Evolutionary conservation across 1,284 basidiomycete genomes (phyloP), one percentile per base, ranked within the genome.

Genomic region (Irpex sp.): DNA sequence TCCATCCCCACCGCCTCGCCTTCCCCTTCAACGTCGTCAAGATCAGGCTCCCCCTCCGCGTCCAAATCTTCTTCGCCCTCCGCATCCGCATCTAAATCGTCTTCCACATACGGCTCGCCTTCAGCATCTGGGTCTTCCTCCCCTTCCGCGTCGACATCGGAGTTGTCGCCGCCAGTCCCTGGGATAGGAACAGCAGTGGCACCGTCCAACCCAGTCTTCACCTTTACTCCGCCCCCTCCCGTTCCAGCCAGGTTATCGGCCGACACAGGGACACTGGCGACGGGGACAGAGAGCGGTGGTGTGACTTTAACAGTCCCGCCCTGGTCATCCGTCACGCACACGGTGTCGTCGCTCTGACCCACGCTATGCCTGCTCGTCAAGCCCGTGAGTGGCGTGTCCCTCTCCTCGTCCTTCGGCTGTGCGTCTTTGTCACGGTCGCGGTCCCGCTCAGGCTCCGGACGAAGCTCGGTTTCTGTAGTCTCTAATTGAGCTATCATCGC

Each of bases 271-370:
- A 60, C 57, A 15, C 56, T 31, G 7, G 63, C 57, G 11, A 58
- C 59, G 1, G 38, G 37, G 6, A 58, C 58, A 17, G 57, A 19
- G 1, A 65, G 52, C 5, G 49, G 55, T 15, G 71, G 67, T 38
- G 70, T 69, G 1, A 63, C 64, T 65, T 73, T 73, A 59, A 60
- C 66, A 1, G 47, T 61, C 26, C 54, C 54, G 26, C 21, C 31
- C 34, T 62, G 54, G 13, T 70, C 69, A 31, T 76, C 74, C 48
- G 69, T 59, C 3, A 64, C 71, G 34, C 74, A 77, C 54, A 85
- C 76, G 2, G 84, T 86, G 61, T 85, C 83, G 62, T 87, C 86
- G 67, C 82, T 85, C 5, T 82, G 82, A 61, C 80, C 64, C n/a
- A 65, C 75, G 65, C 84, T 86, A 66, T 83, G 84, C 58, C 80